Conservation (phyloP, 2,329 filamentous ascomycete genomes). For the Xylariaceae sp. region DNA sequence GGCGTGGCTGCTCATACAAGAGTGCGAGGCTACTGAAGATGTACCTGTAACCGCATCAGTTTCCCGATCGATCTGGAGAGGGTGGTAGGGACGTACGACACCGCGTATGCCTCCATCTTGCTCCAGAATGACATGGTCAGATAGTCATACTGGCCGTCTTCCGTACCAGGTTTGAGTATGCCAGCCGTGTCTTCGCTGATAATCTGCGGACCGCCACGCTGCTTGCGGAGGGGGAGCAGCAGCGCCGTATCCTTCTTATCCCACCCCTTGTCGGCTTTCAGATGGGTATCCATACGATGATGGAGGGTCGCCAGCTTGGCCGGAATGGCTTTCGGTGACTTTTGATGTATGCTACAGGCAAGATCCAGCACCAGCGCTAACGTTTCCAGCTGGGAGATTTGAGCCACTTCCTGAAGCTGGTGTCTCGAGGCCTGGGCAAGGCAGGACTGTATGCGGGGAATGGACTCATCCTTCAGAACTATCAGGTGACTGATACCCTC, state of each 20-base stretch:
- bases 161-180: conserved; percentile 42
- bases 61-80: too few relatives aligned
- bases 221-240: conserved; percentile 48
- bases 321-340: conserved; percentile 46
- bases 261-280: conserved; percentile 35
- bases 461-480: conserved; percentile 53
- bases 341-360: conserved; percentile 59
- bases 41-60: conserved; percentile 35
- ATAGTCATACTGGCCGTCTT: conserved; percentile 41
- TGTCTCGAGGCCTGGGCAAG: conserved; percentile 67
- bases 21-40: conserved; percentile 46
- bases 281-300: conserved; percentile 49
- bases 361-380: conserved; percentile 63
- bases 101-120: conserved; percentile 48
- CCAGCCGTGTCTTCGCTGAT: conserved; percentile 51
- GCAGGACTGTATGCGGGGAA: conserved; percentile 64
- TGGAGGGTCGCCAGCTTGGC: conserved; percentile 59
- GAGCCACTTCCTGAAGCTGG: conserved; percentile 57
- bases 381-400: conserved; percentile 59
- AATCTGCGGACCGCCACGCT: conserved; percentile 37
- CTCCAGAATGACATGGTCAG: conserved; percentile 54
- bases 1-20: conserved; percentile 29
- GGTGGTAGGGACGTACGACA: conserved; percentile 38
- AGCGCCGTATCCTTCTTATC: conserved; percentile 40
- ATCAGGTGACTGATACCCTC: conserved; percentile 64